Base-by-base conservation (phyloP, 768 basidiomycete genomes). In the Boletales sp. region DNA sequence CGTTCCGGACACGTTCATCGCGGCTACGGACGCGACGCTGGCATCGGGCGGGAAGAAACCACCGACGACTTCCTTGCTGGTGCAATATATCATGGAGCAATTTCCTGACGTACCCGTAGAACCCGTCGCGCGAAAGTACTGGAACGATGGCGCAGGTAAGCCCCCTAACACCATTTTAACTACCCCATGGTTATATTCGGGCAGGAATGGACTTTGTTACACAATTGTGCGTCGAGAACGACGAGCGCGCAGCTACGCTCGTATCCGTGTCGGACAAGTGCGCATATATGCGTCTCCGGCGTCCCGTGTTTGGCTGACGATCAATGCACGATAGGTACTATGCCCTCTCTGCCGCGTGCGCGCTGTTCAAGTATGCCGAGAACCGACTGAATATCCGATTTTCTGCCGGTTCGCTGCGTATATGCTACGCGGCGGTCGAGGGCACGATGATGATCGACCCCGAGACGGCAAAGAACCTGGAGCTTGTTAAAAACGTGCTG, bases 371-470 rank as follows among this genome's bases (percentile, higher is more conserved):
- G 65, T 82, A 90, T 58, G 77, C 86, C 18, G 90, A 94, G 61
- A 68, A 69, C 2, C 79, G 80, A 44, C 68, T 87, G 45, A 87
- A 89, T 55, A 81, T 78, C 0, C 79, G 82, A 13, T 97, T 89
- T 63, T 77, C 88, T 1, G 66, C 77, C 0, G 74, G 71, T 4
- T 90, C 90, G 9, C 72, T 93, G 19, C 78, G 83, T 32, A 90
- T 93, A 48, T 76, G 81, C 18, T 94, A 87, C 60, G 73, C 81
- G 1, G 81, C 88, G 2, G 83, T 89, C 0, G 90, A 94, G 63
- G 94, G 94, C 0, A 94, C 91, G 0, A 90, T 97, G 87, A 79
- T 96, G 78, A 87, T 99, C 55, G 96, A 98, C 62, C 78, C 84
- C 0, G 94, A 94, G 53, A 93, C 89, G 0, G 90, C 84, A 3